Conservation (phyloP, 108 stramenopile genomes). For the Cyclotella sp. region DNA sequence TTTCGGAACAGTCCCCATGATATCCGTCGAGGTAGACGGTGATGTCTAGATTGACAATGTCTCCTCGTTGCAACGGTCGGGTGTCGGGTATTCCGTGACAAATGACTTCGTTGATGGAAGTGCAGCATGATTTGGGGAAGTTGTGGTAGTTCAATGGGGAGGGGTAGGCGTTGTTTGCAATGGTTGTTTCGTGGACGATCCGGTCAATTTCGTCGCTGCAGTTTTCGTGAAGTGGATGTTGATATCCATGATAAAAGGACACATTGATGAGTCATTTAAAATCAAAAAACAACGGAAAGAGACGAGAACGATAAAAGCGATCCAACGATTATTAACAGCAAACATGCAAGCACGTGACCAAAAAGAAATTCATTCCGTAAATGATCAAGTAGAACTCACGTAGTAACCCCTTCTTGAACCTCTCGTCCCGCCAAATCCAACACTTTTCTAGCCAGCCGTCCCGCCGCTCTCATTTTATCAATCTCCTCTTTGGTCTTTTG, state of each 20-base stretch:
- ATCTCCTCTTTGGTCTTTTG: conserved; percentile 90
- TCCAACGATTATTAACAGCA: too few species aligned
- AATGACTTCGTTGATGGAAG: conserved; percentile 98
- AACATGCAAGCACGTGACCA: too few species aligned
- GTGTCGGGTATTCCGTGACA: conserved; percentile 99
- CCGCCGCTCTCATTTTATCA: conserved; percentile 88
- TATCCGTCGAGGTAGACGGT: conserved; percentile 93
- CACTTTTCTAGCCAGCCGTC: conserved; percentile 87
- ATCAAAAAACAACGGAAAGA: too few species aligned
- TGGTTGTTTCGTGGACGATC: conserved; percentile 87
- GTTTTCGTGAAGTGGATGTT: too few species aligned
- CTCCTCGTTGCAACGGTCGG: conserved; percentile 84
- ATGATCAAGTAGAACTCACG: too few species aligned
- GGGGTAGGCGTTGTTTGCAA: conserved; percentile 68
- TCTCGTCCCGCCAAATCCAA: conserved; percentile 91
- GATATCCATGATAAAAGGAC: too few species aligned
- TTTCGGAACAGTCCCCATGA: conserved; percentile 98
- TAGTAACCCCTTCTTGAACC: conserved; percentile 82
- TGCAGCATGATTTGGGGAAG: conserved; percentile 98
- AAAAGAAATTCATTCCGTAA: too few species aligned
- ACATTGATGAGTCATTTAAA: too few species aligned
- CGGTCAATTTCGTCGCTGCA: conserved; percentile 90
- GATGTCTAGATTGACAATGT: conserved; percentile 97
- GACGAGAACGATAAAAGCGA: too few species aligned
- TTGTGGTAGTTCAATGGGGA: conserved; percentile 97